These are phyloP conservation scores for Trametes coccinea DNA, from an alignment of 768 basidiomycete species.

Conservation along the genomic window DNA sequence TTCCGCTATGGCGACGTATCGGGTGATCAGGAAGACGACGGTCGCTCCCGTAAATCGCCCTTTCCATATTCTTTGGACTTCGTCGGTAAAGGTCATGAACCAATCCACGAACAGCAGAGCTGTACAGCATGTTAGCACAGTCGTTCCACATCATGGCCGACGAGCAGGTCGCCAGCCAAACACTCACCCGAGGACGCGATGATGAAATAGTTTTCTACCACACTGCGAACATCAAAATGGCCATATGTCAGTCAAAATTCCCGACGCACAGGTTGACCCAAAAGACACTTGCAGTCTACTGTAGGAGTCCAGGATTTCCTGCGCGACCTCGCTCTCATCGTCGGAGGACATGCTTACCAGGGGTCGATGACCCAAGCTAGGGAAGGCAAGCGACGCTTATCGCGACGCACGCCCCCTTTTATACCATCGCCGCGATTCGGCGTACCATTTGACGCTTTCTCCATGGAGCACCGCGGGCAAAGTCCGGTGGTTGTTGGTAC, in stretches of 20 bases:
- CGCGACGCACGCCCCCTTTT: not conserved
- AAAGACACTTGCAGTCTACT: constrained; percentile 1
- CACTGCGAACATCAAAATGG: not conserved
- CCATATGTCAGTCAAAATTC: not conserved
- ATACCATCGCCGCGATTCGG: not conserved
- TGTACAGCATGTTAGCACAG: not conserved
- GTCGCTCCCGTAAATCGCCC: constrained; percentile 20
- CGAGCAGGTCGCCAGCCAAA: not conserved
- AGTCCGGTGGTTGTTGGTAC: not conserved
- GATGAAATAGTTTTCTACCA: constrained; percentile 16
- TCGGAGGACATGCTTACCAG: constrained; percentile 5
- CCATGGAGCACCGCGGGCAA: not conserved
- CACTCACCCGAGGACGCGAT: constrained; percentile 17
- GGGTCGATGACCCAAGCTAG: not conserved
- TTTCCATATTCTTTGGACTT: constrained; percentile 23
- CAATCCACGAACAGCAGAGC: constrained; percentile 17
- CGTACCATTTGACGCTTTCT: not conserved
- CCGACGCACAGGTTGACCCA: not conserved
- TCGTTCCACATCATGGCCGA: not conserved
- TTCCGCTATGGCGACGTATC: constrained; percentile 21
- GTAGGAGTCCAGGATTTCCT: constrained; percentile 2
- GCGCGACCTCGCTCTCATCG: not conserved
- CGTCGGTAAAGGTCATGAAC: constrained; percentile 16
- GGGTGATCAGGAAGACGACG: constrained; percentile 17
- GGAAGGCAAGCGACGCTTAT: not conserved